These are phyloP conservation scores for Trametes cubensis DNA, from an alignment of 768 basidiomycete species.

Conservation along the genomic window DNA sequence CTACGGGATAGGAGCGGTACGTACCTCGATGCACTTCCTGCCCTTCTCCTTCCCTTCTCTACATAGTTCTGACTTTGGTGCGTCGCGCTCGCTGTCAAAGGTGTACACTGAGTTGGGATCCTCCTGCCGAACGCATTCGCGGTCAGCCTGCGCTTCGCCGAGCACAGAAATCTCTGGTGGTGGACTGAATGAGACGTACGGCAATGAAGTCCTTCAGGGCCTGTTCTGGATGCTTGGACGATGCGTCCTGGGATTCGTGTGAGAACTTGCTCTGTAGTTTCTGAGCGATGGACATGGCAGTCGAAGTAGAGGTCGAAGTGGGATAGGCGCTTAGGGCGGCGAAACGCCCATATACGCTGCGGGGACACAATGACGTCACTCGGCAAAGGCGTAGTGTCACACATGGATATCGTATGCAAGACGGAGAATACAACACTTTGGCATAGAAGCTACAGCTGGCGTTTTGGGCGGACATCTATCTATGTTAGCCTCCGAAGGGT, in stretches of 20 bases:
- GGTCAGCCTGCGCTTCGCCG: neutral
- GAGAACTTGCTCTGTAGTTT: slow-evolving; percentile 29
- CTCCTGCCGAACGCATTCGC: slow-evolving; percentile 37
- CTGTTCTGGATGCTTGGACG: slow-evolving; percentile 34
- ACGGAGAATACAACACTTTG: slow-evolving; percentile 8
- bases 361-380: slow-evolving; percentile 16
- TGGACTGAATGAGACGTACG: slow-evolving; percentile 24
- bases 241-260: slow-evolving; percentile 13
- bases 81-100: slow-evolving; percentile 63
- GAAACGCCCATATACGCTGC: neutral
- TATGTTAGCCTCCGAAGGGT: neutral
- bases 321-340: neutral
- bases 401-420: slow-evolving; percentile 1
- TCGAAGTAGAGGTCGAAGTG: slow-evolving; percentile 1
- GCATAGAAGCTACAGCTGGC: neutral
- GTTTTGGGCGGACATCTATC: neutral
- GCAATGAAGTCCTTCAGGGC: slow-evolving; percentile 42
- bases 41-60: slow-evolving; percentile 45
- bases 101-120: slow-evolving; percentile 56
- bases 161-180: neutral
- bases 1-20: slow-evolving; percentile 25
- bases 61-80: slow-evolving; percentile 61
- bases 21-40: slow-evolving; percentile 59
- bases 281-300: slow-evolving; percentile 31
- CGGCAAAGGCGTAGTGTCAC: slow-evolving; percentile 1